Base-by-base conservation (phyloP, 108 stramenopile species). In the Fragilaria radians region DNA sequence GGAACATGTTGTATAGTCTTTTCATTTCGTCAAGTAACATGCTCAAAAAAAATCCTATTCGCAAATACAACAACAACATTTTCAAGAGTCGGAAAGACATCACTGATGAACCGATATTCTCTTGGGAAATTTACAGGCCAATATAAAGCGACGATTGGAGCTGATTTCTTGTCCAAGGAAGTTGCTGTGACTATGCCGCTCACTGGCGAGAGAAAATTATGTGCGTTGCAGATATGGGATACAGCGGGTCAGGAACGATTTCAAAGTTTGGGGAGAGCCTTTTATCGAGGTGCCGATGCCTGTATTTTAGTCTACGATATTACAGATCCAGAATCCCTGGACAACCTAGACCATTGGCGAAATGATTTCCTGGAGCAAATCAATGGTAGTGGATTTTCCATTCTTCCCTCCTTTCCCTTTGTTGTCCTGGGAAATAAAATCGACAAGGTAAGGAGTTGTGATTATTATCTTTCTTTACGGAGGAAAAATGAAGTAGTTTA, bases 241-340 rank as follows among this genome's bases (percentile, higher is more conserved):
- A 99, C 99, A 0, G 98, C 98, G 9, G 98, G 98, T 22, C 96
- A 94, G 70, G 98, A 99, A 77, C 77, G 97, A 47, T 99, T 99
- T 74, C 94, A 97, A 72, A 83, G 80, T 21, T 70, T 99, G 26
- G 98, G 98, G 5, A 81, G 86, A 21, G 96, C 94, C 26, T 99
- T 99, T 74, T 99, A 99, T 72, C 76, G 98, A 42, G 97, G 97
- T 23, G 95, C 96, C 27, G 96, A 99, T 81, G 97, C 95, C 1
- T 96, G 95, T 61, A 77, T 98, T 18, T 80, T 99, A 42, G 96
- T 97, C 1, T 99, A 97, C 66, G 98, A 99, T 68, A 92, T 98
- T 26, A 98, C 96, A 1, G 91, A 96, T 68, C 83, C 89, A 4
- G 86, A 88, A 61, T 90, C 90, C 18, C 90, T 99, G 47, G 96